Evolutionary conservation across 1,284 basidiomycete genomes (phyloP).

Genomic region (Grifola frondosa): DNA sequence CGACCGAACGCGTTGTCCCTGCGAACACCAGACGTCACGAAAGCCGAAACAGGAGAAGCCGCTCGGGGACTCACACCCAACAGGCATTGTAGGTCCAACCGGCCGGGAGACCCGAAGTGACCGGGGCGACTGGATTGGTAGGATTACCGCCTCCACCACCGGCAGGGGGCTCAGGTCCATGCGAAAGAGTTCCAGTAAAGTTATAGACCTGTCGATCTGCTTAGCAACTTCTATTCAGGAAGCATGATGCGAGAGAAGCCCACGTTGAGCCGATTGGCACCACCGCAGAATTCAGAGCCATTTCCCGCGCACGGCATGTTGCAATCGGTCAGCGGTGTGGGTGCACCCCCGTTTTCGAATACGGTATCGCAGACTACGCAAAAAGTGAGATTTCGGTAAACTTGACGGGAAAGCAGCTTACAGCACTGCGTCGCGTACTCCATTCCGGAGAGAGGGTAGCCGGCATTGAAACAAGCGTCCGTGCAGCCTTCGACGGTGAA

Average conservation of each 20-base stretch:
- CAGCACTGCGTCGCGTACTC: conserved; percentile 51
- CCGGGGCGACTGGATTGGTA: conserved; percentile 40
- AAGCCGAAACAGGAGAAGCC: neutral
- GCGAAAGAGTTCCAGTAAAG: conserved; percentile 58
- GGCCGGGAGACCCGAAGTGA: conserved; percentile 47
- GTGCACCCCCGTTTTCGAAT: conserved; percentile 46
- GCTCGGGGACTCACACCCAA: conserved; percentile 48
- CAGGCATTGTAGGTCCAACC: conserved; percentile 53
- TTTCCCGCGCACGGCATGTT: conserved; percentile 66
- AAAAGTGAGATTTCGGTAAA: conserved; percentile 5
- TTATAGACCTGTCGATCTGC: conserved; percentile 48
- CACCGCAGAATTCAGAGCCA: conserved; percentile 63
- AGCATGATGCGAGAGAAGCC: conserved; percentile 2
- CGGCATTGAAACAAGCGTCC: conserved; percentile 57
- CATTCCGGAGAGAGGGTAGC: conserved; percentile 56
- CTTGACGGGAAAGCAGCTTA: conserved; percentile 30
- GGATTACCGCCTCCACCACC: conserved; percentile 40
- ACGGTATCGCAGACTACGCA: conserved; percentile 51
- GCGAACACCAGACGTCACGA: neutral
- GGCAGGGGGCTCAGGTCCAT: conserved; percentile 35
- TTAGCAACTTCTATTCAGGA: neutral
- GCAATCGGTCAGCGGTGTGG: conserved; percentile 49
- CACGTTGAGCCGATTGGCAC: conserved; percentile 43
- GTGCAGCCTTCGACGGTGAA: conserved; percentile 63
- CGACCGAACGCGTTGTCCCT: conserved; percentile 43